phyloP scores from a whole-genome alignment of 108 stramenopile species.

The Cyclotella kingstonii region DNA sequence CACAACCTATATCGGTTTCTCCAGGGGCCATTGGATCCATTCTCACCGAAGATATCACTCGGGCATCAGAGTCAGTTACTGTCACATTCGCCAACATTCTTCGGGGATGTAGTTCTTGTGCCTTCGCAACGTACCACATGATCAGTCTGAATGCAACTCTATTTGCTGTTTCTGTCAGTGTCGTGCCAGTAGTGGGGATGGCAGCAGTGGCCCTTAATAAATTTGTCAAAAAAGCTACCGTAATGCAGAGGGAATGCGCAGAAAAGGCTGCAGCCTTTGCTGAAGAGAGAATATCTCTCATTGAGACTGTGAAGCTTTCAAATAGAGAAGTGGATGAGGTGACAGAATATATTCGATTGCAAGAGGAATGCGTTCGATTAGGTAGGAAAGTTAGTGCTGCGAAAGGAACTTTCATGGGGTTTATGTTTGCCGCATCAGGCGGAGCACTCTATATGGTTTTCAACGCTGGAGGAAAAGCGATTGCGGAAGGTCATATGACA shows the following conservation, averaged over 20 bases:
- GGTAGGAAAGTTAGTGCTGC: constrained; percentile 55
- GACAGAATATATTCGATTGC: constrained; percentile 53
- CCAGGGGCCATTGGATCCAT: constrained; percentile 76
- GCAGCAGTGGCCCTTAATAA: constrained; percentile 70
- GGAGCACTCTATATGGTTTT: constrained; percentile 73
- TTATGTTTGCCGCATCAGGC: constrained; percentile 75
- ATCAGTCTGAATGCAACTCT: constrained; percentile 71
- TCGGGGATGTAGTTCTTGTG: constrained; percentile 63
- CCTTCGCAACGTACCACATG: constrained; percentile 81
- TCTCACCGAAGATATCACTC: constrained; percentile 67
- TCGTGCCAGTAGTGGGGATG: constrained; percentile 75
- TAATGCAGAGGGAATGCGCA: constrained; percentile 59
- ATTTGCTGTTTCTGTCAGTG: constrained; percentile 59
- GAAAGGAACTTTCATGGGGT: constrained; percentile 81
- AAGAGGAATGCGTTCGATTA: constrained; percentile 52
- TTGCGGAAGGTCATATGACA: constrained; percentile 67
- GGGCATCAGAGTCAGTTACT: constrained; percentile 63
- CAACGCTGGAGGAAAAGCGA: constrained; percentile 66
- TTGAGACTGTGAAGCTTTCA: constrained; percentile 72
- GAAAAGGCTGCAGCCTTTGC: constrained; percentile 66
- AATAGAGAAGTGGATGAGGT: constrained; percentile 71
- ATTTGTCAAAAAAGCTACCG: constrained; percentile 60
- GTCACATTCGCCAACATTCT: constrained; percentile 70
- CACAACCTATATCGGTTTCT: constrained; percentile 25
- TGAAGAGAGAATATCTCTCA: constrained; percentile 69